Evolutionary conservation across 2,329 filamentous ascomycete species (phyloP), one percentile per base, ranked within the genome.

Genomic region (Botrytis hyacinthi): DNA sequence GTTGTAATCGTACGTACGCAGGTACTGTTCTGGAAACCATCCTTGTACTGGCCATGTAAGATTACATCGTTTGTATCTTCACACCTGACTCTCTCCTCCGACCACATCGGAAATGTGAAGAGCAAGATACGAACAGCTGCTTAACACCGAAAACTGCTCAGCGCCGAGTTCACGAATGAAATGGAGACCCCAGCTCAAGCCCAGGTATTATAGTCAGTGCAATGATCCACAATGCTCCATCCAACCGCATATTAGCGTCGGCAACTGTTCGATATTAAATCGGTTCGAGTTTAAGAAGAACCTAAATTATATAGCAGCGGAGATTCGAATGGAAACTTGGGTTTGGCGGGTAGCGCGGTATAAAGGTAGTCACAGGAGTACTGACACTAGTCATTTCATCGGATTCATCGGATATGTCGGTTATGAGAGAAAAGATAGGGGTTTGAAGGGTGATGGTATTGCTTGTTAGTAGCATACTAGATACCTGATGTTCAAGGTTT

Each of bases 261-360:
- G 61, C 37, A 63, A 63, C 40, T 63, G 16, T 40, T 63, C 51
- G 60, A 62, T 62, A 62, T n/a, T 42, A 62, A n/a, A 4, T 62
- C 37, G 26, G 60, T 16, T 62, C 3, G 37, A 42, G n/a, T 42
- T 62, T 26, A 4, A 29, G 16, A 29, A 32, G 22, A n/a, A 62
- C 22, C 37, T n/a, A 35, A 61, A 26, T 37, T 37, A 8, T 12
- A 42, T n/a, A 16, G 48, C 12, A 54, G 5, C 48, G 26, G 48
- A 54, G 26, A 37, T 37, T 37, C 37, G 37, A 16, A n/a, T n/a
- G 48, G 48, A n/a, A 16, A 40, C 10, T 8, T 26, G 37, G 35
- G 7, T 12, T 37, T 61, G 59, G 1, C 12, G 59, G 59, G 37
- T 40, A 42, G 42, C 29, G 14, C 60, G 60, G 35, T 42, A 42